A percentile compares a stretch with the other conserved stretches of the same genome.
phyloP scores from a whole-genome alignment of 352 stramenopile genomes.

The Globisporangium megalacanthum region DNA sequence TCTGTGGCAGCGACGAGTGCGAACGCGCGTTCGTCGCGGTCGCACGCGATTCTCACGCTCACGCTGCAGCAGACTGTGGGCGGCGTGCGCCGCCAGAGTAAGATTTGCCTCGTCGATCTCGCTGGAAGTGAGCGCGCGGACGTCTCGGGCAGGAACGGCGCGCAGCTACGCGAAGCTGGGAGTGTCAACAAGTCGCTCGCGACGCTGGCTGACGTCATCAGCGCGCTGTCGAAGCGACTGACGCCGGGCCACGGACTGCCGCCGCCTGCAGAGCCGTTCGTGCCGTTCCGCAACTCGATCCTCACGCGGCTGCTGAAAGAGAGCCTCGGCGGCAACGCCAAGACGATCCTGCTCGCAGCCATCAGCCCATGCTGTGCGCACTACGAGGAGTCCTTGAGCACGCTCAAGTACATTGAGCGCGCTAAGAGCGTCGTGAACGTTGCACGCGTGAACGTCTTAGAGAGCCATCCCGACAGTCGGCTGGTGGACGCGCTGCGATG shows the following conservation, averaged over 20 bases:
- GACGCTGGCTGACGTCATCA: conserved; percentile 82
- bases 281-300: conserved; percentile 88
- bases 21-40: conserved; percentile 46
- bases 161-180: conserved; percentile 59
- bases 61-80: conserved; percentile 35
- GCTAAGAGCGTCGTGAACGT: conserved; percentile 48
- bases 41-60: conserved; percentile 61
- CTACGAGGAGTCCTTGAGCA: conserved; percentile 86
- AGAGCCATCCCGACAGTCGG: conserved; percentile 18
- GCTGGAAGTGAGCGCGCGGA: conserved; percentile 63
- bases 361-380: conserved; percentile 80
- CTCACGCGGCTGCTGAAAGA: conserved; percentile 81
- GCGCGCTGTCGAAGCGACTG: conserved; percentile 45
- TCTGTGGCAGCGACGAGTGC: conserved; percentile 43
- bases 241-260: conserved; percentile 2
- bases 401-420: conserved; percentile 75
- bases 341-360: conserved; percentile 84
- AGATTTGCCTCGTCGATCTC: conserved; percentile 71
- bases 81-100: conserved; percentile 34
- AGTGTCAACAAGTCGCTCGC: conserved; percentile 84
- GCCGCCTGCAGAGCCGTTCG: conserved; percentile 32
- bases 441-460: conserved; percentile 26
- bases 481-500: conserved; percentile 25
- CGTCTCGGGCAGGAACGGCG: conserved; percentile 33
- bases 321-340: conserved; percentile 73